These are phyloP conservation scores for Apiospora phragmitis DNA, from an alignment of 2,329 filamentous ascomycete species.

Conservation along the genomic window DNA sequence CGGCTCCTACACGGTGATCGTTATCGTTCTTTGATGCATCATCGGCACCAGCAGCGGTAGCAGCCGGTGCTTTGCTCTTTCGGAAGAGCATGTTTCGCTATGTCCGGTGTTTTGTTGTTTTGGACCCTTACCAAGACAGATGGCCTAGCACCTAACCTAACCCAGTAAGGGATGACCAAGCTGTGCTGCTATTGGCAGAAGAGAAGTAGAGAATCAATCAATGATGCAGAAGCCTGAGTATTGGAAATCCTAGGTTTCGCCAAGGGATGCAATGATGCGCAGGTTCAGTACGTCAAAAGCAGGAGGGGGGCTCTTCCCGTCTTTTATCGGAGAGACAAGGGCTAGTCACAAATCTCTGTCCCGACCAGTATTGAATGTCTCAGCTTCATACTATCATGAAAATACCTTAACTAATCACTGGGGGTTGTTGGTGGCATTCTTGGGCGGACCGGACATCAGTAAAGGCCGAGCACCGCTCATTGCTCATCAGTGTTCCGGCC, in stretches of 20 bases:
- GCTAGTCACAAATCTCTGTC: neutral
- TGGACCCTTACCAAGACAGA: neutral
- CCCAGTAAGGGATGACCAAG: neutral
- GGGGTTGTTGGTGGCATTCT: neutral
- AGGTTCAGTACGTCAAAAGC: neutral
- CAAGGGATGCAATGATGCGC: neutral
- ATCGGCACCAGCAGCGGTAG: neutral
- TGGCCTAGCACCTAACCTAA: neutral
- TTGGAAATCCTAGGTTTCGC: neutral
- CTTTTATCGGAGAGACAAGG: neutral
- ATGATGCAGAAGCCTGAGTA: neutral
- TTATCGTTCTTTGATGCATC: neutral
- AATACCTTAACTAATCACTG: constrained; percentile 1
- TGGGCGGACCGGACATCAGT: neutral
- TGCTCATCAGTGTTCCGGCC: neutral
- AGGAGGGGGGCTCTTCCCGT: neutral
- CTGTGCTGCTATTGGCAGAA: neutral
- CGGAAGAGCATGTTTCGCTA: neutral
- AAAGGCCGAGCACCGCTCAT: neutral
- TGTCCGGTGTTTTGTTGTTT: neutral
- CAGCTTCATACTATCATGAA: neutral
- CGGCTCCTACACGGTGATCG: no score
- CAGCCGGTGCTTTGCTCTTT: neutral
- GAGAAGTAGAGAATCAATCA: neutral
- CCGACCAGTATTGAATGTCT: neutral